Evolutionary conservation across 2,329 filamentous ascomycete species (phyloP), one percentile per base, ranked within the genome.

Genomic region (Talaromyces sp.): DNA sequence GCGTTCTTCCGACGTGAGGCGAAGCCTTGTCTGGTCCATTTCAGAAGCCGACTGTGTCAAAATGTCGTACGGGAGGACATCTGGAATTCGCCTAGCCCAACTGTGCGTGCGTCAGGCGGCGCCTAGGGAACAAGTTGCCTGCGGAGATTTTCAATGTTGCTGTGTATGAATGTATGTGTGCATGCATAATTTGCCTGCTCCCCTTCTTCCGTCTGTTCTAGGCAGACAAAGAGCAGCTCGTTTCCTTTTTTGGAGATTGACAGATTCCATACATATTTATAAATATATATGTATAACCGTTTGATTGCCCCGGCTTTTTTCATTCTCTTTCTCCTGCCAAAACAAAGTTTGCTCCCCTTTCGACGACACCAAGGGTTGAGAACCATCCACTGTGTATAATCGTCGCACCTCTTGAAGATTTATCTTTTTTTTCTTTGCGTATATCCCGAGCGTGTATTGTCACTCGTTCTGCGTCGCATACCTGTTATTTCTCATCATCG

Each of bases 391-490:
- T 55, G 53, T 33, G 15, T 10, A 32, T 36, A 32, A 30, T 27
- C 51, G 44, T 57, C 44, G 19, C 30, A 25, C 51, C 51, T 62
- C 59, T 49, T 59, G 27, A 53, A 11, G 27, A 22, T 15, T 19
- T 47, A 17, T 53, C 44, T 44, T n/a, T 28, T 49, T 57, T 56
- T 44, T 11, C 27, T 49, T 57, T 25, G 10, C 47, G 54, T 57
- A 19, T 9, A 25, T 56, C 22, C 25, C 25, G 19, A 36, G 54
- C 54, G 33, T 42, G 54, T 59, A n/a, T 55, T 60, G 57, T 54
- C 57, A 57, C 54, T 63, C 32, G n/a, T 60, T 56, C 53, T 59
- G 57, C 57, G 36, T 57, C 39, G 30, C 25, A 55, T 55, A 33
- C 19, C 7, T 15, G 19, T n/a, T 17, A 17, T 47, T 47, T 15